These are phyloP conservation scores for Clonostachys solani DNA, from an alignment of 2,329 filamentous ascomycete species.

Conservation along the genomic window DNA sequence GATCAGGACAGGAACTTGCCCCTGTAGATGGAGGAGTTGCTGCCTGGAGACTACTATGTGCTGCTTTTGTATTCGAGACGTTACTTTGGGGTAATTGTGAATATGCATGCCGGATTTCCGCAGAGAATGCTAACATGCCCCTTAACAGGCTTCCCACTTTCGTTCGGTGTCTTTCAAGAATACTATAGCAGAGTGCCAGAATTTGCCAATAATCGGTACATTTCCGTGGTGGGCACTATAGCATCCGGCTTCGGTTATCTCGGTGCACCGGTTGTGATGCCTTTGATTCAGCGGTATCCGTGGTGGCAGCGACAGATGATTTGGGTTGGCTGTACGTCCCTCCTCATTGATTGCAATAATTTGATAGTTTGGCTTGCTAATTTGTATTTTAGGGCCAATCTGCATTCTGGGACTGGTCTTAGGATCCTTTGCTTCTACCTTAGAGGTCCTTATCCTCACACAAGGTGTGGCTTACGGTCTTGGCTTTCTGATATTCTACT, in stretches of 20 bases:
- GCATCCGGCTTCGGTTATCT: constrained; percentile 22
- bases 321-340: constrained; percentile 20
- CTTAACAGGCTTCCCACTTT: constrained; percentile 18
- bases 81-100: constrained; percentile 13
- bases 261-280: constrained; percentile 22
- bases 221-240: constrained; percentile 18
- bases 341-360: neutral
- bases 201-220: constrained; percentile 14
- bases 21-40: constrained; percentile 14
- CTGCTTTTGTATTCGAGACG: constrained; percentile 17
- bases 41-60: constrained; percentile 15
- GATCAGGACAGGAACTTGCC: neutral
- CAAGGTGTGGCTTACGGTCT: constrained; percentile 32
- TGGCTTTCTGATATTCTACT: constrained; percentile 30
- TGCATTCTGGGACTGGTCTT: constrained; percentile 27
- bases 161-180: constrained; percentile 22
- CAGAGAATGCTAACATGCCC: neutral
- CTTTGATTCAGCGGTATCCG: constrained; percentile 23
- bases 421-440: constrained; percentile 22
- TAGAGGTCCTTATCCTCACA: constrained; percentile 28
- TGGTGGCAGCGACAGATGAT: constrained; percentile 26
- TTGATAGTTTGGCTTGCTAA: neutral
- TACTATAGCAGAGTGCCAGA: constrained; percentile 18
- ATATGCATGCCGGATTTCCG: constrained; percentile 9
- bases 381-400: constrained; percentile 14